Percentiles rank a stretch among this genome's conserved stretches.
Conservation (phyloP, 2,329 filamentous ascomycete genomes). For the Fusarium stilboides region DNA sequence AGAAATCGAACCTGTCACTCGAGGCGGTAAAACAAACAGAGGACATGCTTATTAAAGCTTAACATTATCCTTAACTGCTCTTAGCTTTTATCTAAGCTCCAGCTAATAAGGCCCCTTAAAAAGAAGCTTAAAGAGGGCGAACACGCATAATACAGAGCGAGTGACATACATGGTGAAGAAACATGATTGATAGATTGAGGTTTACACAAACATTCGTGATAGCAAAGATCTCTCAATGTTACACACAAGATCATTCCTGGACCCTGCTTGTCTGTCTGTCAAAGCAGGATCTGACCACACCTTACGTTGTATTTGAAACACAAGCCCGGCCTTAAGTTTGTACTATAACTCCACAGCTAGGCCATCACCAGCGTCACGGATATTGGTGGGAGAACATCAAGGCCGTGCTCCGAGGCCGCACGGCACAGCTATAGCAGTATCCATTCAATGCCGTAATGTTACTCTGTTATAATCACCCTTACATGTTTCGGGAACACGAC, state of each 20-base stretch:
- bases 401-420: too few relatives aligned
- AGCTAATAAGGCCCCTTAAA: neutral
- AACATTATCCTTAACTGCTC: neutral
- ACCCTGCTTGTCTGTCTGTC: neutral
- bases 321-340: too few relatives aligned
- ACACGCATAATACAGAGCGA: neutral
- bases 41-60: neutral
- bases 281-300: too few relatives aligned
- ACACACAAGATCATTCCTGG: neutral
- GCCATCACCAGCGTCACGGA: too few relatives aligned
- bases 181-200: neutral
- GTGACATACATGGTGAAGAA: neutral
- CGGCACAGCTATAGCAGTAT: too few relatives aligned
- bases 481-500: too few relatives aligned
- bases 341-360: too few relatives aligned
- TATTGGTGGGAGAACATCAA: too few relatives aligned
- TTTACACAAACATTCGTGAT: neutral
- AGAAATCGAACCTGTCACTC: neutral
- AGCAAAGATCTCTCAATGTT: too few relatives aligned
- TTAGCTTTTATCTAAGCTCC: conserved; percentile 14
- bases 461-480: too few relatives aligned
- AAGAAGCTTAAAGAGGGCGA: conserved; percentile 9
- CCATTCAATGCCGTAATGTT: too few relatives aligned
- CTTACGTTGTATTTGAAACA: too few relatives aligned
- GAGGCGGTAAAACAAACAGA: neutral